phyloP scores from a whole-genome alignment of 2,329 filamentous ascomycete species.

The Trichoderma simmonsii region DNA sequence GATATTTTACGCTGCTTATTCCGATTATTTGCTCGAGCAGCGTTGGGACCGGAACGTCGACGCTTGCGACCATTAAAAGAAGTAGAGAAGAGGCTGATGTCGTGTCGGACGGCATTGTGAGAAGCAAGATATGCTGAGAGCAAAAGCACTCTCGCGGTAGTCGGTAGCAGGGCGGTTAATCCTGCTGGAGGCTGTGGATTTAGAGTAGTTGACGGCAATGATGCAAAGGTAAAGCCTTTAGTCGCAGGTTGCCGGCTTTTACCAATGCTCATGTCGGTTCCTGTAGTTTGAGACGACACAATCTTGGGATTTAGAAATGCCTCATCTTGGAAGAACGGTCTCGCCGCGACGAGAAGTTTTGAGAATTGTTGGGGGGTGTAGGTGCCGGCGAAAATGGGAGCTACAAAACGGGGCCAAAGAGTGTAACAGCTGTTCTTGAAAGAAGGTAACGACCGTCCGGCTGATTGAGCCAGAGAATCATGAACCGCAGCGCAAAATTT shows the following conservation, averaged over 20 bases:
- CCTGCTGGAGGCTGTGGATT: constrained; percentile 33
- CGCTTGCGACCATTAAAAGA: constrained; percentile 54
- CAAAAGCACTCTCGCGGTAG: constrained; percentile 69
- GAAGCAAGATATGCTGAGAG: constrained; percentile 77
- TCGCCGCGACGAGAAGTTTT: constrained; percentile 70
- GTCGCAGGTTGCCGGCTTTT: neutral
- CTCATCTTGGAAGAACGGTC: constrained; percentile 70
- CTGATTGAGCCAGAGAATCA: constrained; percentile 78
- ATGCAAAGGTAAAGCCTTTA: neutral
- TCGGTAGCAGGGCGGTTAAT: constrained; percentile 60
- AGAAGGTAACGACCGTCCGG: constrained; percentile 72
- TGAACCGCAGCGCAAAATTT: constrained; percentile 82
- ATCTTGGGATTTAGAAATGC: constrained; percentile 65
- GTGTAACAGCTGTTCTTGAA: constrained; percentile 68
- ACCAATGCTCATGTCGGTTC: neutral
- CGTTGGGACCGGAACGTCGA: constrained; percentile 47
- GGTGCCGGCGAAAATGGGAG: constrained; percentile 71
- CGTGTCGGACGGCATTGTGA: constrained; percentile 72
- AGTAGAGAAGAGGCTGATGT: constrained; percentile 73
- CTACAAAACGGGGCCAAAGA: constrained; percentile 82
- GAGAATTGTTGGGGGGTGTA: constrained; percentile 78
- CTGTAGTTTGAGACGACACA: constrained; percentile 31
- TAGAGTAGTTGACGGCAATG: neutral
- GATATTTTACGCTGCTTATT: constrained; percentile 68
- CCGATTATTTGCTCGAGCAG: constrained; percentile 32